phyloP scores from a whole-genome alignment of 139 green algal genomes.

The Yamagishiella unicocca region DNA sequence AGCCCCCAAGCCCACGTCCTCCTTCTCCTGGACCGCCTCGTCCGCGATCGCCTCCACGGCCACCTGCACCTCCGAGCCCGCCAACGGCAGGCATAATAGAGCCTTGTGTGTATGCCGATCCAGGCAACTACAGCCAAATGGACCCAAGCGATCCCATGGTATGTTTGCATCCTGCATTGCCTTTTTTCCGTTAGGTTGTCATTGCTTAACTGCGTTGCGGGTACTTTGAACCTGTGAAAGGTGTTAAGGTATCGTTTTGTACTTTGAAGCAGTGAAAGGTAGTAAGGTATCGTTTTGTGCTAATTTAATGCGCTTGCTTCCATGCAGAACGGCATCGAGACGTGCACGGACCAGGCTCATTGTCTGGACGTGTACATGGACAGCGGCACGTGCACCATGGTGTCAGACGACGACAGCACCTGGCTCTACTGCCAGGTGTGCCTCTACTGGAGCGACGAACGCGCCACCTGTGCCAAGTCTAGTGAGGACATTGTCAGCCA shows the following conservation, averaged over 20 bases:
- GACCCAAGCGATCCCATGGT: background rate
- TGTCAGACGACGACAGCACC: too few relatives aligned
- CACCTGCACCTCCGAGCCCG: background rate
- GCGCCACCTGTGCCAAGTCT: background rate
- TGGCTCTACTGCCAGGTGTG: conserved; percentile 16
- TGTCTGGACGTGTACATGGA: conserved; percentile 3
- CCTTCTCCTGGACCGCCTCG: background rate
- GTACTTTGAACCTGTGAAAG: background rate
- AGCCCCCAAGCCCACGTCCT: background rate
- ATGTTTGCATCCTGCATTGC: background rate
- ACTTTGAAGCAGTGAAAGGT: background rate
- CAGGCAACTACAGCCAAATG: background rate
- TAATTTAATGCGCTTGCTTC: background rate
- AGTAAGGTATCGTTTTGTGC: background rate
- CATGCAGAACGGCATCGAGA: background rate
- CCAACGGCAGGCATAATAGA: background rate
- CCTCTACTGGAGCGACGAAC: background rate
- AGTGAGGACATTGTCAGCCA: background rate
- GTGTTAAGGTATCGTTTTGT: background rate
- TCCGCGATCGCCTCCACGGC: background rate
- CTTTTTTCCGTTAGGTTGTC: background rate
- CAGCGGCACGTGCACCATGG: background rate
- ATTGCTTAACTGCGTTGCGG: background rate
- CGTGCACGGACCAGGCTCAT: background rate
- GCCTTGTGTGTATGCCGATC: background rate